Percentiles rank a stretch among this genome's conserved stretches.
Evolutionary conservation across 1,139 yeast genomes (phyloP).

Genomic region (Magnusiomyces suaveolens): DNA sequence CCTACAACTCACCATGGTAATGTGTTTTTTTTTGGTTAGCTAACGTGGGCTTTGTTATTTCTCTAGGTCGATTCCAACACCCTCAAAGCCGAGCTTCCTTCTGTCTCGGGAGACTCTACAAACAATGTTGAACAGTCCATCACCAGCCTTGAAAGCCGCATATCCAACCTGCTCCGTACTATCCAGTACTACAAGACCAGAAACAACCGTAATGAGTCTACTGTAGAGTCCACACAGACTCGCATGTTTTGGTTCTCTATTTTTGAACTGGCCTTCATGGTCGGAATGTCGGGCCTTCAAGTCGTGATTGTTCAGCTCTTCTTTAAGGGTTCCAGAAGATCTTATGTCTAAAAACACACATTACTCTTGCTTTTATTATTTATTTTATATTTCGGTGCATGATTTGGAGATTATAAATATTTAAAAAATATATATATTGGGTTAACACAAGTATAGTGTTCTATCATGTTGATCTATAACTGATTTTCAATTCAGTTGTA

Average conservation of each 20-base stretch:
- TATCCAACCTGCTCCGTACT: constrained; percentile 53
- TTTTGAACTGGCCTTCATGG: constrained; percentile 71
- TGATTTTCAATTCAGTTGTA: too few species aligned
- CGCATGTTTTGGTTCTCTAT: constrained; percentile 79
- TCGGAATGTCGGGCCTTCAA: constrained; percentile 78
- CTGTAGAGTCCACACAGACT: constrained; percentile 80
- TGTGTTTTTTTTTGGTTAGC: background rate
- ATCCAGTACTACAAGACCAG: constrained; percentile 85
- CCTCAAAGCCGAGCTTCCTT: constrained; percentile 13
- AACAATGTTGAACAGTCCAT: constrained; percentile 36
- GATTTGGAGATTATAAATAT: too few species aligned
- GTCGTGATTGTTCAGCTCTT: constrained; percentile 75
- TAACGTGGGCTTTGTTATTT: too few species aligned
- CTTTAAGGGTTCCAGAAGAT: constrained; percentile 50
- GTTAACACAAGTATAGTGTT: too few species aligned
- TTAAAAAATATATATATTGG: too few species aligned
- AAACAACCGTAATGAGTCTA: constrained; percentile 82
- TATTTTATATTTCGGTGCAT: too few species aligned
- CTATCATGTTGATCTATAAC: too few species aligned
- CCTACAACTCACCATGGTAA: constrained; percentile 14
- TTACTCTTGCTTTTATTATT: too few species aligned
- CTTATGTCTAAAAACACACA: background rate
- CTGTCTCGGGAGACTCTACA: constrained; percentile 9
- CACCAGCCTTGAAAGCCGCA: constrained; percentile 54
- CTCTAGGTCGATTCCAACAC: constrained; percentile 10